These are phyloP conservation scores for Colletotrichum tropicicola DNA, from an alignment of 2,329 filamentous ascomycete genomes.

Conservation along the genomic window DNA sequence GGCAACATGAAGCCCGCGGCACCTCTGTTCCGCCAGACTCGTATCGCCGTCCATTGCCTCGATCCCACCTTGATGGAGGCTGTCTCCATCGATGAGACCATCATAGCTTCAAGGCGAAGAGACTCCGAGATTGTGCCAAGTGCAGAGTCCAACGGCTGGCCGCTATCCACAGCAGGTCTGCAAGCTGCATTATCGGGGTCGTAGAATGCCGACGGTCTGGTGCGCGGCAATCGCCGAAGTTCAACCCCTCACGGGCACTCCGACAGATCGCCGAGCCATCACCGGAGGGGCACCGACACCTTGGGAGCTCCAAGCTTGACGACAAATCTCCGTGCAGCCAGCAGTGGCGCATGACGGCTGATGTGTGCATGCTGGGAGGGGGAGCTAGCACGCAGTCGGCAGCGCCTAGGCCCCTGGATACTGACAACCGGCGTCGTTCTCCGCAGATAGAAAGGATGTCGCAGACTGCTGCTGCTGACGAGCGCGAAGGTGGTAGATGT, in stretches of 20 bases:
- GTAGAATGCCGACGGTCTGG: conserved; percentile 1
- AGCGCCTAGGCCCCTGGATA: not conserved
- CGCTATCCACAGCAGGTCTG: not conserved
- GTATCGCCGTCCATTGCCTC: not conserved
- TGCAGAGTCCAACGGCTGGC: not conserved
- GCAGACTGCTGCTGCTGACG: not conserved
- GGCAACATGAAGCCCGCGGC: conserved; percentile 4
- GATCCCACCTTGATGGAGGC: conserved; percentile 4
- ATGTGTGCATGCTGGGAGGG: not conserved
- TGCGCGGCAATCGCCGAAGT: conserved; percentile 3
- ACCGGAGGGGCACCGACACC: conserved; percentile 3
- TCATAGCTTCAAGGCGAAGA: not conserved
- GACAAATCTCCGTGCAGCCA: conserved; percentile 27
- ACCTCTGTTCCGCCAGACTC: not conserved
- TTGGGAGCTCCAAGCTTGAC: conserved; percentile 17
- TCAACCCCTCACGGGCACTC: conserved; percentile 19
- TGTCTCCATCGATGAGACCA: conserved; percentile 1
- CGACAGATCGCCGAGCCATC: conserved; percentile 29
- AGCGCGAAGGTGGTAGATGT: not conserved
- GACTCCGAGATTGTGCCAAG: conserved; percentile 10
- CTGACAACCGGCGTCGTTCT: not conserved
- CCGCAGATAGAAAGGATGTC: not conserved
- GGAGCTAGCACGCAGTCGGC: not conserved
- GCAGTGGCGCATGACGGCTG: conserved; percentile 15
- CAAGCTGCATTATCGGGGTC: not conserved